Conservation (phyloP, 805 yeast species). For the Metschnikowia santaceciliae region DNA sequence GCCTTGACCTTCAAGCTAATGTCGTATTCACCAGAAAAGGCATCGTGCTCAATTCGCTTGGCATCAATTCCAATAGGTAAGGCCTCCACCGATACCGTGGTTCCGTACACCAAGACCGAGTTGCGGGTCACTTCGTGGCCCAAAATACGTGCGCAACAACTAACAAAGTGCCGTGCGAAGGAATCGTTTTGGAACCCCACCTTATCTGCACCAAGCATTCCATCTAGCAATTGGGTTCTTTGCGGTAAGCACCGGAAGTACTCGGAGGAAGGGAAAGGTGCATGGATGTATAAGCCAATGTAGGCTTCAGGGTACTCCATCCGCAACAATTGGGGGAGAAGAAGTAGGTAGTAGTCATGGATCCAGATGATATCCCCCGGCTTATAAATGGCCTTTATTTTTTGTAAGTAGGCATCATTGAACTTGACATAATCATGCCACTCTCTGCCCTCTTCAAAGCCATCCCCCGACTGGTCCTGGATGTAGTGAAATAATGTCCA, state of each 20-base stretch:
- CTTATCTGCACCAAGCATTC: conserved; percentile 85
- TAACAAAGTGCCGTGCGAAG: conserved; percentile 85
- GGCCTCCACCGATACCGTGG: conserved; percentile 66
- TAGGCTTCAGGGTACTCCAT: conserved; percentile 69
- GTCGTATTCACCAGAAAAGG: conserved; percentile 35
- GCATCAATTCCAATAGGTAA: conserved; percentile 91
- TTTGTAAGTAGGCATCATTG: conserved; percentile 86
- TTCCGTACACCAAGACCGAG: conserved; percentile 69
- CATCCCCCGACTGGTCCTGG: conserved; percentile 68
- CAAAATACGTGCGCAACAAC: conserved; percentile 81
- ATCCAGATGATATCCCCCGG: conserved; percentile 93
- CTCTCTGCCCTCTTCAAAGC: conserved; percentile 60
- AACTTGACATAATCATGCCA: conserved; percentile 89
- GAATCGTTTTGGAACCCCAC: conserved; percentile 83
- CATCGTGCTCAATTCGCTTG: conserved; percentile 59
- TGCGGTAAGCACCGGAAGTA: conserved; percentile 86
- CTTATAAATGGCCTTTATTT: conserved; percentile 63
- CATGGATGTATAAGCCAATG: conserved; percentile 77
- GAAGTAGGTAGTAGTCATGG: conserved; percentile 81
- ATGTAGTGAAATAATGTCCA: conserved; percentile 98
- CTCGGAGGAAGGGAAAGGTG: conserved; percentile 95
- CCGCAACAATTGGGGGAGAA: conserved; percentile 79
- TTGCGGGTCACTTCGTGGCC: conserved; percentile 70
- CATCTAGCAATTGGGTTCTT: conserved; percentile 78
- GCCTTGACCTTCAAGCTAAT: conserved; percentile 63